Conservation (phyloP, 1,284 basidiomycete species). For the Boletus sp. region DNA sequence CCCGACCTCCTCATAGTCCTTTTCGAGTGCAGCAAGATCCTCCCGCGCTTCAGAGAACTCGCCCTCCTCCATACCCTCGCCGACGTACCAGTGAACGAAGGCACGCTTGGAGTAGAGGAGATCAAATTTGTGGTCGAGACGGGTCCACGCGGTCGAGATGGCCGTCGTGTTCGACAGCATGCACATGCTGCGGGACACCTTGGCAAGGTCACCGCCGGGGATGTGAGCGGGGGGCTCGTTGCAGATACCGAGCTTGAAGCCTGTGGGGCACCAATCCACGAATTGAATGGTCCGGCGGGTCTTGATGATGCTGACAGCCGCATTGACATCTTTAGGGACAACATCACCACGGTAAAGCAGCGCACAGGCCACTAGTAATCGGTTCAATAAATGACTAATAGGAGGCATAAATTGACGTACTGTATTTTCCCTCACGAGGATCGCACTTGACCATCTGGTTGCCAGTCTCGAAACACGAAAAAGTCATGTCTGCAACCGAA, state of each 20-base stretch:
- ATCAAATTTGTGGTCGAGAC: conserved; percentile 94
- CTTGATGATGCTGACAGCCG: conserved; percentile 82
- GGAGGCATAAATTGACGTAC: conserved; percentile 39
- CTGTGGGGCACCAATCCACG: conserved; percentile 89
- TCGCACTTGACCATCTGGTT: conserved; percentile 91
- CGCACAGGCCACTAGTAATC: conserved; percentile 61
- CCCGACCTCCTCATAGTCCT: conserved; percentile 94
- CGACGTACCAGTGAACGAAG: conserved; percentile 93
- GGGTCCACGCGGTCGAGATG: conserved; percentile 85
- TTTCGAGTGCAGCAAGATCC: conserved; percentile 95
- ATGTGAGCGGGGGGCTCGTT: conserved; percentile 85
- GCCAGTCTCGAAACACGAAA: conserved; percentile 89
- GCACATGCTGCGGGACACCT: conserved; percentile 83
- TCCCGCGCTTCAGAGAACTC: conserved; percentile 98
- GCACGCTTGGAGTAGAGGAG: conserved; percentile 89
- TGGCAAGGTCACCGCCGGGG: conserved; percentile 83
- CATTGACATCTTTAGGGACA: conserved; percentile 87
- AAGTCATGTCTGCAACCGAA: conserved; percentile 91
- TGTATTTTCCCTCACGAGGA: conserved; percentile 82
- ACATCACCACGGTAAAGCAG: conserved; percentile 83
- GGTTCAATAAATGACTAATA: conserved; percentile 9
- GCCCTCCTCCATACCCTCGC: conserved; percentile 99
- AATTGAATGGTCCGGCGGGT: conserved; percentile 82
- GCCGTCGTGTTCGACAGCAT: conserved; percentile 88
- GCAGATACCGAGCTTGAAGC: conserved; percentile 90